These are phyloP conservation scores for Fusarium xyrophilum DNA, from an alignment of 2,329 filamentous ascomycete species.

Conservation along the genomic window DNA sequence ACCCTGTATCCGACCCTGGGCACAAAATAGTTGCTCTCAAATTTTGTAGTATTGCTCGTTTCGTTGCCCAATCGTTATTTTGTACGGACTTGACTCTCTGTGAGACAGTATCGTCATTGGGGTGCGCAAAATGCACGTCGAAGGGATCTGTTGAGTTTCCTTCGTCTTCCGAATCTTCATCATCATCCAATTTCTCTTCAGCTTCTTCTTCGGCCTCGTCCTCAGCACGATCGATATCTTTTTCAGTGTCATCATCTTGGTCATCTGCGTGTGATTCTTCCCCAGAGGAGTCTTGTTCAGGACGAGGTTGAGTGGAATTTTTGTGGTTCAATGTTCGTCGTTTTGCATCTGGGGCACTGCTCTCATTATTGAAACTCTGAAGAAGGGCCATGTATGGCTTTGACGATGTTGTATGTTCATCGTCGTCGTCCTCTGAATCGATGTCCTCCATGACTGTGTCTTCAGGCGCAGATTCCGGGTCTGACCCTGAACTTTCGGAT, in stretches of 20 bases:
- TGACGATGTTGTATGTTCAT: slow-evolving; percentile 53
- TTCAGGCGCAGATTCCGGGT: slow-evolving; percentile 41
- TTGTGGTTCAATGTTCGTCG: slow-evolving; percentile 62
- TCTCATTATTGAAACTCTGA: slow-evolving; percentile 61
- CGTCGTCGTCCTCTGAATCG: slow-evolving; percentile 54
- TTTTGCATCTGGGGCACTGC: slow-evolving; percentile 57
- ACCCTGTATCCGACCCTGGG: slow-evolving; percentile 51
- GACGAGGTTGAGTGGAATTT: slow-evolving; percentile 30
- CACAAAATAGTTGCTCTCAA: slow-evolving; percentile 57
- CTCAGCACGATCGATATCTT: slow-evolving; percentile 47
- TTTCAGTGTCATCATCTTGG: slow-evolving; percentile 53
- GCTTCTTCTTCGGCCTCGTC: slow-evolving; percentile 42
- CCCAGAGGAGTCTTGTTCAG: slow-evolving; percentile 28
- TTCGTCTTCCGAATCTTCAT: slow-evolving; percentile 56
- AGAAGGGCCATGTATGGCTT: slow-evolving; percentile 65
- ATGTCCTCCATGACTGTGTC: slow-evolving; percentile 50
- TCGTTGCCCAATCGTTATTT: slow-evolving; percentile 58
- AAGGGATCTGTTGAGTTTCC: slow-evolving; percentile 73
- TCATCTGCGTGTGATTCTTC: slow-evolving; percentile 49
- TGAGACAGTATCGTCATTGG: slow-evolving; percentile 67
- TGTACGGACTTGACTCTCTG: slow-evolving; percentile 60
- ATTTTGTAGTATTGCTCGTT: slow-evolving; percentile 54
- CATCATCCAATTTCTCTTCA: slow-evolving; percentile 41
- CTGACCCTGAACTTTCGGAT: slow-evolving; percentile 40
- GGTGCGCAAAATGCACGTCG: slow-evolving; percentile 76